Evolutionary conservation across 2,329 filamentous ascomycete genomes (phyloP), one percentile per base, ranked within the genome.

Genomic region (Hypoxylon sp.): DNA sequence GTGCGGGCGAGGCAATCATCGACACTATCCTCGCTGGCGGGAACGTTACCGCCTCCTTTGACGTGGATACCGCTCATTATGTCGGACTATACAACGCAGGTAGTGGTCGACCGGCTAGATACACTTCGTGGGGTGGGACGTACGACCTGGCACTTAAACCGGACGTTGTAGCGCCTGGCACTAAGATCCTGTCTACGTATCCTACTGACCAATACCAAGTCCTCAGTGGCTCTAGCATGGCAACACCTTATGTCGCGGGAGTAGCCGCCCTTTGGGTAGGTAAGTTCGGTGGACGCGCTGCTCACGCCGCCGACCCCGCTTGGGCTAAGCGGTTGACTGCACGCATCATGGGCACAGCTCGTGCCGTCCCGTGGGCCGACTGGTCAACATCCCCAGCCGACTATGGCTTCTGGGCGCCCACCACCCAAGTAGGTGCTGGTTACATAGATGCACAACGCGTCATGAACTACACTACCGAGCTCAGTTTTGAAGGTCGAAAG

Each of bases 381-480:
- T 57, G 55, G 55, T 13, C 47, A 2, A 56, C 55, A 12, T 45
- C 30, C 5, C 15, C 36, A 1, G 54, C 42, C 3, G 55, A 57
- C 30, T 61, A 55, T 13, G 52, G 56, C 2, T 63, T 59, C 57
- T 61, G 55, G 30, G 64, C 64, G n/a, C 71, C 74, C 5, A 67
- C 74, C 11, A 61, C 69, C 2, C 73, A 76, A 2, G 68, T 71
- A 0, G 74, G 73, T 11, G 74, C 76, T 2, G 69, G 69, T 19
- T 64, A 78, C 5, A 67, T 80, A 34, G 77, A 80, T 16, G 80
- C 80, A 75, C 74, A 77, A 34, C 74, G 72, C 48, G 81, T 87
- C 1, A 83, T 87, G 64, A 74, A 86, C 3, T 84, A 87, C 57
- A 83, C 84, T 2, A 86, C 84, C 0, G 82, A 45, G 71, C 32